phyloP scores from a whole-genome alignment of 495 filamentous ascomycete species.

The Gamarada debralockiae region DNA sequence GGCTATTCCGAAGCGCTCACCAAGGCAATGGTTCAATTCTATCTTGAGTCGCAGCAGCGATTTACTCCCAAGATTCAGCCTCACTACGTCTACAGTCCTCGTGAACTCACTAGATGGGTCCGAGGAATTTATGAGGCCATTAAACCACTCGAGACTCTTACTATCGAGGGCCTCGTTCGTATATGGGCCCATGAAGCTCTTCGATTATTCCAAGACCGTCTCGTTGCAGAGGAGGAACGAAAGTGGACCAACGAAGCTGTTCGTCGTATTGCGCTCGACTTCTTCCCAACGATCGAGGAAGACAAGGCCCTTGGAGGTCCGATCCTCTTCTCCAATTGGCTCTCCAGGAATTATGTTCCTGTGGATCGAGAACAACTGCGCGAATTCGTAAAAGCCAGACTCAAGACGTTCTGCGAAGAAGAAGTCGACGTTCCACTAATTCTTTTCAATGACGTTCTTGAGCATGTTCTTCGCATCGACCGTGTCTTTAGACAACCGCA shows the following conservation, averaged over 20 bases:
- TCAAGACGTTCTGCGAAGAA: slow-evolving; percentile 98
- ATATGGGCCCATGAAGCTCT: slow-evolving; percentile 98
- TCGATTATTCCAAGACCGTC: slow-evolving; percentile 92
- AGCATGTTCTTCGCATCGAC: slow-evolving; percentile 97
- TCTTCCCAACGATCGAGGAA: slow-evolving; percentile 91
- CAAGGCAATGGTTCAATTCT: slow-evolving; percentile 97
- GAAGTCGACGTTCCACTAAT: slow-evolving; percentile 98
- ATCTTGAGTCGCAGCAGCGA: slow-evolving; percentile 84
- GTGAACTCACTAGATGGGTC: slow-evolving; percentile 96
- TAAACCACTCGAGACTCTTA: slow-evolving; percentile 79
- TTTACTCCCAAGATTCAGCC: slow-evolving; percentile 97
- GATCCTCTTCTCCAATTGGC: slow-evolving; percentile 98
- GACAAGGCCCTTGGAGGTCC: slow-evolving; percentile 85
- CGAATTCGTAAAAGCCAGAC: slow-evolving; percentile 94
- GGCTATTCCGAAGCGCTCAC: slow-evolving; percentile 93
- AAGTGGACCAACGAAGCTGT: slow-evolving; percentile 90
- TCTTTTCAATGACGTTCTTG: slow-evolving; percentile 95
- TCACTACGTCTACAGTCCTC: slow-evolving; percentile 98
- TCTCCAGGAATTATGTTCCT: slow-evolving; percentile 97
- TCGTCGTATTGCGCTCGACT: slow-evolving; percentile 76
- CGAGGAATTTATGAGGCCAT: slow-evolving; percentile 97
- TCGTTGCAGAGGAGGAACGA: slow-evolving; percentile 91
- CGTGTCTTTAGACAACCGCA: slow-evolving; percentile 98
- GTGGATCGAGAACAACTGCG: slow-evolving; percentile 91
- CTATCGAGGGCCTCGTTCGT: slow-evolving; percentile 86